A percentile compares a stretch with the other conserved stretches of the same genome.
phyloP scores from a whole-genome alignment of 23 red algal species.

The Agarophyton chilense region DNA sequence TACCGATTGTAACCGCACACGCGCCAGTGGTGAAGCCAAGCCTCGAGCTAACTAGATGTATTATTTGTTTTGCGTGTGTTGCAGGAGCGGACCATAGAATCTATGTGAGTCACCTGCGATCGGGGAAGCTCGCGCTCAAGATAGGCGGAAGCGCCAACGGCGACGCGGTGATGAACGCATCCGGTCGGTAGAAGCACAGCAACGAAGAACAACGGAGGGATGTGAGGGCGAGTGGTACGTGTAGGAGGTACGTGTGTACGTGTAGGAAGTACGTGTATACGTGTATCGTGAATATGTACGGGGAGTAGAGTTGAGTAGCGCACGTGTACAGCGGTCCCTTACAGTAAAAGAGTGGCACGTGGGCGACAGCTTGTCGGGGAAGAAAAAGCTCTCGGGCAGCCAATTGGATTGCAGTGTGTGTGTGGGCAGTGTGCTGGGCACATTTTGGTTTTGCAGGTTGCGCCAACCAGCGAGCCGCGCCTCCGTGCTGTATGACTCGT shows the following conservation, averaged over 20 bases:
- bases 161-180: not conserved
- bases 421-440: not conserved
- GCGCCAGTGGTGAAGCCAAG: not conserved
- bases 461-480: not conserved
- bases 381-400: not conserved
- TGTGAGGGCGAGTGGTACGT: too few relatives aligned
- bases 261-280: too few relatives aligned
- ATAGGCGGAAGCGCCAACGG: not conserved
- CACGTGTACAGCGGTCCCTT: too few relatives aligned
- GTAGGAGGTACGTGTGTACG: too few relatives aligned
- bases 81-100: constrained; percentile 48
- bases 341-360: too few relatives aligned
- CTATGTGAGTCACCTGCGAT: constrained; percentile 59
- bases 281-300: too few relatives aligned
- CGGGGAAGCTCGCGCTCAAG: constrained; percentile 36
- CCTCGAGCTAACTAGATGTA: not conserved
- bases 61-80: too few relatives aligned
- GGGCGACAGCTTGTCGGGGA: too few relatives aligned
- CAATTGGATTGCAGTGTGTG: not conserved
- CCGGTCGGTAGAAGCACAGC: not conserved
- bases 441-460: not conserved
- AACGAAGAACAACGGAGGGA: too few relatives aligned
- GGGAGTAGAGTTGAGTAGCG: too few relatives aligned
- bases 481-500: not conserved
- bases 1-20: too few relatives aligned